Percentiles rank a stretch among this genome's conserved stretches.
These are phyloP conservation scores for Aeschynomene evenia DNA, from an alignment of 306 rosid species.

Conservation along the genomic window DNA sequence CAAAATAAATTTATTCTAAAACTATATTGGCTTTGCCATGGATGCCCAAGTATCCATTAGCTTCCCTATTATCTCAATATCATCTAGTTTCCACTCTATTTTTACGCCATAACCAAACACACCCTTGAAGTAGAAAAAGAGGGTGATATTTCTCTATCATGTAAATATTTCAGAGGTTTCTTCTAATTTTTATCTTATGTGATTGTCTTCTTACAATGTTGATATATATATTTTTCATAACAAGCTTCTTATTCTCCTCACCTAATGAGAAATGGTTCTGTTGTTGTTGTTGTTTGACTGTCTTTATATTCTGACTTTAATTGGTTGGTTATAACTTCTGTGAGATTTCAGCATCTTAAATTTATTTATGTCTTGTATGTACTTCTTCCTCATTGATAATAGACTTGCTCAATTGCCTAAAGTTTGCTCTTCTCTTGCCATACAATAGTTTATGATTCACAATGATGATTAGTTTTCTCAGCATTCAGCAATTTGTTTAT, in stretches of 20 bases:
- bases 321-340: not conserved
- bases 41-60: not conserved
- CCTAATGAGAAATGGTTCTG: no score
- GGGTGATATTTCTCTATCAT: not conserved
- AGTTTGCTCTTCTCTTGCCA: conserved; percentile 5
- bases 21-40: conserved; percentile 16
- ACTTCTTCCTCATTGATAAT: not conserved
- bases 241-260: no score
- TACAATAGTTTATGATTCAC: not conserved
- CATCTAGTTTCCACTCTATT: no score
- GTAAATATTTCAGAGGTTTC: not conserved
- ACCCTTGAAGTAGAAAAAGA: not conserved
- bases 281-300: no score
- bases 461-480: not conserved
- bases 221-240: no score
- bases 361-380: not conserved
- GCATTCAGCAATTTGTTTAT: not conserved
- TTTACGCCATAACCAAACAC: no score
- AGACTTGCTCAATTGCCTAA: not conserved
- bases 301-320: not conserved
- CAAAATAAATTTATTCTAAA: not conserved
- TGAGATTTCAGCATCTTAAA: not conserved
- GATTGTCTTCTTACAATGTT: conserved; percentile 3
- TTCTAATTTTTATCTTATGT: not conserved
- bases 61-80: not conserved